Evolutionary conservation across 257 asterid species (phyloP).

Genomic region (Solanum chiquidenum): DNA sequence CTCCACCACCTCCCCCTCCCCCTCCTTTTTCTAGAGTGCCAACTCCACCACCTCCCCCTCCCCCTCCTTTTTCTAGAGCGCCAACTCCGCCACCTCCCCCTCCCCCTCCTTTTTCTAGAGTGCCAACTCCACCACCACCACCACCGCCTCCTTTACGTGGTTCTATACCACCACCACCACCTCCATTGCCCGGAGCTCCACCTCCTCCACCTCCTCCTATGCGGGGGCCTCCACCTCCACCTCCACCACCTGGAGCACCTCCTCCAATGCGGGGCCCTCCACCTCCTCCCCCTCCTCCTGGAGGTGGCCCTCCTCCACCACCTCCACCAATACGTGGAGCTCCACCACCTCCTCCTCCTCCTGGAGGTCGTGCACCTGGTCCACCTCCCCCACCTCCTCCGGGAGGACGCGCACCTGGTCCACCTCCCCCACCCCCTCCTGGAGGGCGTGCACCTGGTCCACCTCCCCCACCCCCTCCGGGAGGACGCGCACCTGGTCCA

Average conservation of each 20-base stretch:
- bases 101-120: slow-evolving; percentile 23
- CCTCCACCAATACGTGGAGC: slow-evolving; percentile 12
- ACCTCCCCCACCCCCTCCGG: slow-evolving; percentile 34
- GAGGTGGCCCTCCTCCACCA: slow-evolving; percentile 27
- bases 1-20: slow-evolving; percentile 19
- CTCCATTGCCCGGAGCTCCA: background rate
- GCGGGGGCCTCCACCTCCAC: slow-evolving; percentile 3
- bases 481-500: slow-evolving; percentile 27
- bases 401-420: slow-evolving; percentile 15
- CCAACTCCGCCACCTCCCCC: slow-evolving; percentile 45
- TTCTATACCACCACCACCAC: slow-evolving; percentile 7
- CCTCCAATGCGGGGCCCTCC: slow-evolving; percentile 2
- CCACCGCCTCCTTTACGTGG: slow-evolving; percentile 36
- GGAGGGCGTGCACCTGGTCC: slow-evolving; percentile 30
- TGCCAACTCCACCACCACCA: slow-evolving; percentile 40
- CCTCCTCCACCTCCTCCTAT: slow-evolving; percentile 29
- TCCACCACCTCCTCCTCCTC: slow-evolving; percentile 11
- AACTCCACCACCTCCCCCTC: slow-evolving; percentile 26
- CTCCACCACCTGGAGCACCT: background rate
- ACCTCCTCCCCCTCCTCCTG: slow-evolving; percentile 23
- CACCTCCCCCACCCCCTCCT: slow-evolving; percentile 26
- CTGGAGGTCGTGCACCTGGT: slow-evolving; percentile 4
- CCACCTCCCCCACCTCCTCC: slow-evolving; percentile 28
- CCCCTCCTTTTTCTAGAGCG: slow-evolving; percentile 13
- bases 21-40: slow-evolving; percentile 1